Base-by-base conservation (phyloP, 345 rosid genomes). In the Psidium guajava region DNA sequence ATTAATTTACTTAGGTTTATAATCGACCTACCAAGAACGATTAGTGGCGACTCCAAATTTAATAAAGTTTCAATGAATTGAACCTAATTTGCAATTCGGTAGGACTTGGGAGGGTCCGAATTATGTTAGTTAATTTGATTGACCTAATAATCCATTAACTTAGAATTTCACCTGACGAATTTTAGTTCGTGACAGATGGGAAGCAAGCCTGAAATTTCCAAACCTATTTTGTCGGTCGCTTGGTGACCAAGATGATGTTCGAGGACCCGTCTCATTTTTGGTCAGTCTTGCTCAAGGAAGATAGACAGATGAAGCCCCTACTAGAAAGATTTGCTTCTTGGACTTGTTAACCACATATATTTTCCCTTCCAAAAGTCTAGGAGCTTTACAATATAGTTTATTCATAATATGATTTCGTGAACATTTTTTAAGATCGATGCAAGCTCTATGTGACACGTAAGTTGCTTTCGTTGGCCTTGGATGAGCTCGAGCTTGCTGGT, bases 191-290 rank as follows among this genome's bases (percentile, higher is more conserved):
- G n/a, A n/a, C n/a, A n/a, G n/a, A n/a, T 36, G 97, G 97, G 7
- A 94, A 94, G 85, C 96, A 93, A 27, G 94, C 94, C 18, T 89
- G 95, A 77, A 92, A 93, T 88, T 89, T 83, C 87, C 96, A 93
- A 91, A 93, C 94, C 20, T 92, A 95, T 94, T 93, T 92, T 24
- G 90, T 94, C 1, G 94, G 94, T 54, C 93, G 91, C 88, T 86
- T 92, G 89, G 95, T 93, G 47, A 94, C 95, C 27, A 94, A 92
- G 84, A 91, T 92, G 93, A 87, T 93, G 94, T 87, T 93, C 32
- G 94, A 93, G 88, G 94, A 93, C 83, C 95, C 93, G 84, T 93
- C 97, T 81, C 94, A 91, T 89, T 82, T 92, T 85, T 89, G 94
- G 7, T 93, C 92, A 94, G 90, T 93, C 47, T 91, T 94, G 11